Percentiles rank a stretch among this genome's conserved stretches.
These are phyloP conservation scores for Pythium vanterpoolii DNA, from an alignment of 352 stramenopile species.

Conservation along the genomic window DNA sequence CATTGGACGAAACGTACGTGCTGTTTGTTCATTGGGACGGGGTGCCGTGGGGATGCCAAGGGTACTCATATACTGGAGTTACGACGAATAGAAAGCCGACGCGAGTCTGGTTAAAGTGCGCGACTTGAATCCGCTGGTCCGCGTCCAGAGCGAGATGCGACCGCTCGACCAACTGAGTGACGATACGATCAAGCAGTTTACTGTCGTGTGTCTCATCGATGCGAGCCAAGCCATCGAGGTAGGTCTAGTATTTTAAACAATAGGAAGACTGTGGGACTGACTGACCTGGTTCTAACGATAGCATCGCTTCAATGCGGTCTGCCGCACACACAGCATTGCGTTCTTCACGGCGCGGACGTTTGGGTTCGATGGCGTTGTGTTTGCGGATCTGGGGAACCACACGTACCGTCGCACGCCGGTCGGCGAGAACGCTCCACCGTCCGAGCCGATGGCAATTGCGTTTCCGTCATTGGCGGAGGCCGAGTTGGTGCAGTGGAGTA, in stretches of 20 bases:
- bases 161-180: conserved; percentile 45
- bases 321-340: conserved; percentile 44
- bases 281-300: conserved; percentile 12
- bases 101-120: conserved; percentile 81
- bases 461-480: conserved; percentile 59
- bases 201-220: conserved; percentile 74
- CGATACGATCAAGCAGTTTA: conserved; percentile 85
- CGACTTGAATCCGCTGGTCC: conserved; percentile 94
- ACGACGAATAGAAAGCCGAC: conserved; percentile 54
- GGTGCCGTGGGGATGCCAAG: too few species aligned
- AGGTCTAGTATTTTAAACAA: background rate
- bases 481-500: conserved; percentile 52
- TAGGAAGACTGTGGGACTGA: background rate
- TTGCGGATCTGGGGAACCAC: conserved; percentile 72
- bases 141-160: conserved; percentile 78
- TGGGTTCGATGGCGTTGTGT: conserved; percentile 76
- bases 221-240: conserved; percentile 44
- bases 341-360: conserved; percentile 80
- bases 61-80: conserved; percentile 12
- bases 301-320: conserved; percentile 59
- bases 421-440: conserved; percentile 23
- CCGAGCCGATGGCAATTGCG: conserved; percentile 34
- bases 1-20: conserved; percentile 68
- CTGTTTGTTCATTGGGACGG: too few species aligned
- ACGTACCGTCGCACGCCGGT: conserved; percentile 50